Base-by-base conservation (phyloP, 2,329 filamentous ascomycete genomes). In the Sporothrix curviconia region DNA sequence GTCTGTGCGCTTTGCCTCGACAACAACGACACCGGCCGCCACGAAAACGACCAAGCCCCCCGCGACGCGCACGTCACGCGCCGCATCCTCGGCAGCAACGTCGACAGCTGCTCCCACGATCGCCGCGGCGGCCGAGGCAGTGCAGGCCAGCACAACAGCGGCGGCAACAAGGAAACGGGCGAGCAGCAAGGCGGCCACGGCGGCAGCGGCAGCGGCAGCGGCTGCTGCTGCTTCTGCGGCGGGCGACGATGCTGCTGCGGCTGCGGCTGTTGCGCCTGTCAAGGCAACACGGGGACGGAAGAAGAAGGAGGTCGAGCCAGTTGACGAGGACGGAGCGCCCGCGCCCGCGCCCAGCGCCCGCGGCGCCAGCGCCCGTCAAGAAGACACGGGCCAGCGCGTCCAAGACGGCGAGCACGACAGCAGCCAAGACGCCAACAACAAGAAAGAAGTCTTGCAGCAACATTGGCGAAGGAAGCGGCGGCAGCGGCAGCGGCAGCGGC, bases 101-200 rank as follows among this genome's bases (percentile, higher is more conserved):
- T 32, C 28, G 5, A 37, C 40, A 8, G 34, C 47, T 1, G 11
- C 47, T 37, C 32, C 32, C 14, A 34, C 44, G n/a, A 34, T 51
- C 17, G 43, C 42, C 12, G 40, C 53, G 1, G 40, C 46, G 5
- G 22, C 43, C 3, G 42, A 57, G 9, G 25, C 43, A 12, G 24
- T 39, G 9, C 40, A 44, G 34, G 47, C 59, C 15, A 37, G 59
- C 7, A n/a, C 44, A 11, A 49, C 58, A n/a, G 42, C 54, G 1
- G 57, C 43, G 43, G 49, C 55, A n/a, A 39, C 62, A 24, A 62
- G 61, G 42, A 63, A 62, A 39, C 56, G 53, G 28, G 53, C 59
- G n/a, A 61, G 55, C 57, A 64, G 56, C 11, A 63, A 62, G 53
- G 59, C 52, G 28, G 47, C 57, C 11, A 30, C 47, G 8, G 49